Percentiles rank a stretch among this genome's conserved stretches.
Conservation (phyloP, 805 yeast genomes). For the Diddensiella santjacobensis region DNA sequence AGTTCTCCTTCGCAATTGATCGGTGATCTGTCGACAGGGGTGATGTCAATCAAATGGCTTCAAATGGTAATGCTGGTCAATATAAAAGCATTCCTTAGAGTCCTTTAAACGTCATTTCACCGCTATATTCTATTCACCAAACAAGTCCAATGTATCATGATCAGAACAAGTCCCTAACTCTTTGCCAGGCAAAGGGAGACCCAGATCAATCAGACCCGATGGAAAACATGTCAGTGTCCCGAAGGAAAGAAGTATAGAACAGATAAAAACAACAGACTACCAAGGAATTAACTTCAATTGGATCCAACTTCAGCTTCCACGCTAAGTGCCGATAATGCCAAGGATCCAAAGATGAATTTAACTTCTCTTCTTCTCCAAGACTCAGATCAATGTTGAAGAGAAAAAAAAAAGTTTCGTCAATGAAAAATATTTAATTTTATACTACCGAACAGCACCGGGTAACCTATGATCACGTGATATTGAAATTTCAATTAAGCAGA, state of each 20-base stretch:
- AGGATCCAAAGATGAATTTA: slow-evolving; percentile 4
- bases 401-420: slow-evolving; percentile 8
- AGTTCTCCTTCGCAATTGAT: slow-evolving; percentile 47
- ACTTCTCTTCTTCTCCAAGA: slow-evolving; percentile 7
- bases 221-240: neutral
- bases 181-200: slow-evolving; percentile 24
- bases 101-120: too few species aligned
- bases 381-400: slow-evolving; percentile 22
- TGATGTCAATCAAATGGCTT: slow-evolving; percentile 37
- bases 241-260: too few species aligned
- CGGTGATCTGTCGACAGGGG: slow-evolving; percentile 98
- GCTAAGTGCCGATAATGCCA: slow-evolving; percentile 16
- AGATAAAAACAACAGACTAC: too few species aligned
- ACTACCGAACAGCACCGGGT: too few species aligned
- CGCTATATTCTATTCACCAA: too few species aligned
- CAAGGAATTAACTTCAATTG: neutral
- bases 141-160: slow-evolving; percentile 26
- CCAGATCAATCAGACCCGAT: neutral
- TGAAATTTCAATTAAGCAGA: too few species aligned
- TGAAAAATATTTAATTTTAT: too few species aligned
- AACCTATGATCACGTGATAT: too few species aligned
- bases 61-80: too few species aligned
- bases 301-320: slow-evolving; percentile 14
- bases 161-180: slow-evolving; percentile 36
- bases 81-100: too few species aligned